A percentile compares a stretch with the other conserved stretches of the same genome.
These are phyloP conservation scores for Fusarium lyarnte DNA, from an alignment of 2,329 filamentous ascomycete genomes.

Conservation along the genomic window DNA sequence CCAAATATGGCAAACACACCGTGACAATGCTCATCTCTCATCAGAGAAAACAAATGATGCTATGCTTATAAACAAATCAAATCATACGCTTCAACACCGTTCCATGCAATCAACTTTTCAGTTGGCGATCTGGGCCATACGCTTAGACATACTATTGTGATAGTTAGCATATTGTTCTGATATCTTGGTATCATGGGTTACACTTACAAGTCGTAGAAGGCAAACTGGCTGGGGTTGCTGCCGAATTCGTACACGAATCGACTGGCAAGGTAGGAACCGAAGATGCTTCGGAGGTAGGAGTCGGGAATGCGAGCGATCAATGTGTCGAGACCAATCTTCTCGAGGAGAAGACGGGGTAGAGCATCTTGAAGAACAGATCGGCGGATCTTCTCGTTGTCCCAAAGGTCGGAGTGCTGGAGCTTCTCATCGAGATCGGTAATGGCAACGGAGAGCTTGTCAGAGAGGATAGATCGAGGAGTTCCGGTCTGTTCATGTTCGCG, in stretches of 20 bases:
- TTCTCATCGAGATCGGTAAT: constrained; percentile 98
- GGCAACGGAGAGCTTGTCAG: constrained; percentile 87
- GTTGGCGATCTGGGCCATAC: constrained; percentile 60
- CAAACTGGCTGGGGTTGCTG: constrained; percentile 92
- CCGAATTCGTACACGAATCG: constrained; percentile 97
- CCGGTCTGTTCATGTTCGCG: constrained; percentile 88
- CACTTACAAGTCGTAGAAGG: constrained; percentile 97
- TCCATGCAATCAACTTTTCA: constrained; percentile 31
- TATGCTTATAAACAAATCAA: constrained; percentile 41
- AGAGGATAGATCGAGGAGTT: constrained; percentile 82
- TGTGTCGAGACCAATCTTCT: constrained; percentile 90
- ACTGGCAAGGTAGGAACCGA: constrained; percentile 93
- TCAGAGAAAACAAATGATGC: constrained; percentile 37
- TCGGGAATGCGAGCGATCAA: constrained; percentile 90
- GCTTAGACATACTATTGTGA: constrained; percentile 68
- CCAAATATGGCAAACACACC: constrained; percentile 42
- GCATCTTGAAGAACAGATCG: constrained; percentile 84
- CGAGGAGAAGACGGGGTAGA: constrained; percentile 81
- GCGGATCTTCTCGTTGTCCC: constrained; percentile 83
- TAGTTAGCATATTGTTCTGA: constrained; percentile 45
- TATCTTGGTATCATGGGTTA: neutral
- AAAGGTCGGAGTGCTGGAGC: constrained; percentile 90
- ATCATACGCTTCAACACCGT: constrained; percentile 32
- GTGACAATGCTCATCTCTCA: constrained; percentile 41
- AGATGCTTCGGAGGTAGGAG: constrained; percentile 91